These are phyloP conservation scores for Inga leiocalycina DNA, from an alignment of 306 rosid genomes.

Conservation along the genomic window DNA sequence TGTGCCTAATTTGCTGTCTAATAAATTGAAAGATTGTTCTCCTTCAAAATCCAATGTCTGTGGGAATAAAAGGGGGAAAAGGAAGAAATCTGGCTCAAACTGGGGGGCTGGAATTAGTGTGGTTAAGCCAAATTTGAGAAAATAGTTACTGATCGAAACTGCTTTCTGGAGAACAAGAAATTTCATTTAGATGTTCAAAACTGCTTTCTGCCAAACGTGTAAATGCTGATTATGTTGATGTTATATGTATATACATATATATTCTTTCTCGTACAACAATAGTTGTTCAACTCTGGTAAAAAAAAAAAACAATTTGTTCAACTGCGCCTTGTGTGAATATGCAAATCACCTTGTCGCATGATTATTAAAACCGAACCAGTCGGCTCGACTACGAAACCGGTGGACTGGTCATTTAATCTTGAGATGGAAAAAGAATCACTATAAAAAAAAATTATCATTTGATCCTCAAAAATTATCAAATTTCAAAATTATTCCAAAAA, in stretches of 20 bases:
- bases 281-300: not conserved
- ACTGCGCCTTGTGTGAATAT: slow-evolving; percentile 37
- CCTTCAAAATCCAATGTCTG: slow-evolving; percentile 39
- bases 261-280: slow-evolving; percentile 33
- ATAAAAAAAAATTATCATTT: too few species aligned
- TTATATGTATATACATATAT: not conserved
- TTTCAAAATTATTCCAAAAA: too few species aligned
- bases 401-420: too few species aligned
- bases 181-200: slow-evolving; percentile 15
- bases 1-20: slow-evolving; percentile 32
- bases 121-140: slow-evolving; percentile 21
- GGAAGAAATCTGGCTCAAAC: slow-evolving; percentile 40
- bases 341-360: slow-evolving; percentile 5
- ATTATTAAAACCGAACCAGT: too few species aligned
- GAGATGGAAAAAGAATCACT: too few species aligned
- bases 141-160: not conserved
- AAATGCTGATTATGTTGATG: slow-evolving; percentile 35
- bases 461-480: too few species aligned
- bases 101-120: slow-evolving; percentile 16
- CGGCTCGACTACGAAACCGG: too few species aligned
- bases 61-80: slow-evolving; percentile 52
- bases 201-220: slow-evolving; percentile 36
- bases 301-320: not conserved
- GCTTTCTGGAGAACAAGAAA: slow-evolving; percentile 7
- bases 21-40: slow-evolving; percentile 25